Conservation (phyloP, 768 basidiomycete genomes). For the Termitomyces eurrhizus region DNA sequence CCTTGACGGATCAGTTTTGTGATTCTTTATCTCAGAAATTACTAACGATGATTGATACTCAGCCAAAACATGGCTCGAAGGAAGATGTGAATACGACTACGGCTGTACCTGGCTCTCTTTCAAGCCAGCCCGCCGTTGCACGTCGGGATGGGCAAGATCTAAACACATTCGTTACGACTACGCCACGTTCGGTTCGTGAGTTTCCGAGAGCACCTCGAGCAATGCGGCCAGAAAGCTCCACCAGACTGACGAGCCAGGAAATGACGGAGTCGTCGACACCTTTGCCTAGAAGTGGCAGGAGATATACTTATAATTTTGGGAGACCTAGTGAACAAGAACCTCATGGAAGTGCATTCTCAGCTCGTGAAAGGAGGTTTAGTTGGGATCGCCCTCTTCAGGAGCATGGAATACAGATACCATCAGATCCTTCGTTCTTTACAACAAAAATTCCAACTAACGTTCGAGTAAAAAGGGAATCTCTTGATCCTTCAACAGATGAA, state of each 20-base stretch:
- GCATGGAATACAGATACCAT: conserved; percentile 13
- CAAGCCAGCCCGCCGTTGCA: not conserved
- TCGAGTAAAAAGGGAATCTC: conserved; percentile 1
- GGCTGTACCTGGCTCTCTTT: not conserved
- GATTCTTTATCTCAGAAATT: conserved; percentile 20
- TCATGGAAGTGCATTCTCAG: not conserved
- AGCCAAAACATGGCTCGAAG: not conserved
- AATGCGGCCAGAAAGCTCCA: conserved; percentile 10
- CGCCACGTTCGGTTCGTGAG: conserved; percentile 5
- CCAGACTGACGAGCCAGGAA: not conserved
- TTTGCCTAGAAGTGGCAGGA: not conserved
- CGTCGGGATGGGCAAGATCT: not conserved
- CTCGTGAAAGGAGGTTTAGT: not conserved
- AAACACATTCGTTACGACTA: not conserved
- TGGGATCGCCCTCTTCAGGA: not conserved
- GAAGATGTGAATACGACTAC: not conserved
- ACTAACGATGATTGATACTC: conserved; percentile 12
- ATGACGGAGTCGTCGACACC: not conserved
- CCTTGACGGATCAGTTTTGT: conserved; percentile 25
- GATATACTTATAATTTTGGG: not conserved
- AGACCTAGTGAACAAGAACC: not conserved
- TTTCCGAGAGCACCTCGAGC: conserved; percentile 18
- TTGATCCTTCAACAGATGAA: conserved; percentile 3
- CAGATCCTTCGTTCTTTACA: conserved; percentile 15
- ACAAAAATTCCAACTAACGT: not conserved